Evolutionary conservation across 2,329 filamentous ascomycete genomes (phyloP).

Genomic region (Sporothrix phasma): DNA sequence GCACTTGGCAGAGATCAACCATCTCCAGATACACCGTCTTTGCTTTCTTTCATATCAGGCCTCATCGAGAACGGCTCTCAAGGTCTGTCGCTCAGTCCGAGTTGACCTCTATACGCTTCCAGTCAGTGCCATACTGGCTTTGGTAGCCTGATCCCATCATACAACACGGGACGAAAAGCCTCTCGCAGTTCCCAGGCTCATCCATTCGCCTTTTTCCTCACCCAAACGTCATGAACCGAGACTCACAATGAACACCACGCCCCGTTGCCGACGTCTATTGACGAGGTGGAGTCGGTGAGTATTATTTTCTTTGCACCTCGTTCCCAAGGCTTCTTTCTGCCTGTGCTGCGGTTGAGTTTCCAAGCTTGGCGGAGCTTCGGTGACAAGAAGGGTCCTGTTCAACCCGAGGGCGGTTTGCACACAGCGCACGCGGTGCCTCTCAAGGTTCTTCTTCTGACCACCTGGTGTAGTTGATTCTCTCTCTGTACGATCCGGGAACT

Average conservation of each 20-base stretch:
- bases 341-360: neutral
- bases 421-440: neutral
- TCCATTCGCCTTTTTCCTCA: no score
- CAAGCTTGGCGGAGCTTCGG: neutral
- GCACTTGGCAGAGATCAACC: neutral
- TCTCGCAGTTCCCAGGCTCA: neutral
- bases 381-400: neutral
- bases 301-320: neutral
- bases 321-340: neutral
- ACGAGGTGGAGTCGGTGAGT: constrained; percentile 29
- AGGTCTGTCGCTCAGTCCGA: neutral
- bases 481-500: constrained; percentile 42
- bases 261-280: constrained; percentile 25
- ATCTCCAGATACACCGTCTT: neutral
- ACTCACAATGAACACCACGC: constrained; percentile 16
- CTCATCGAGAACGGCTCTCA: neutral
- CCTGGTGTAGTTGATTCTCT: constrained; percentile 34
- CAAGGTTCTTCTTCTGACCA: neutral
- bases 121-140: no score
- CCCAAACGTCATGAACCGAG: constrained; percentile 8
- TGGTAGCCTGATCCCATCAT: neutral
- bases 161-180: neutral
- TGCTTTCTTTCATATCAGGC: neutral
- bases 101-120: neutral
- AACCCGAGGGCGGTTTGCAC: neutral